These are phyloP conservation scores for Solanum raphanifolium DNA, from an alignment of 257 asterid genomes.

Conservation along the genomic window DNA sequence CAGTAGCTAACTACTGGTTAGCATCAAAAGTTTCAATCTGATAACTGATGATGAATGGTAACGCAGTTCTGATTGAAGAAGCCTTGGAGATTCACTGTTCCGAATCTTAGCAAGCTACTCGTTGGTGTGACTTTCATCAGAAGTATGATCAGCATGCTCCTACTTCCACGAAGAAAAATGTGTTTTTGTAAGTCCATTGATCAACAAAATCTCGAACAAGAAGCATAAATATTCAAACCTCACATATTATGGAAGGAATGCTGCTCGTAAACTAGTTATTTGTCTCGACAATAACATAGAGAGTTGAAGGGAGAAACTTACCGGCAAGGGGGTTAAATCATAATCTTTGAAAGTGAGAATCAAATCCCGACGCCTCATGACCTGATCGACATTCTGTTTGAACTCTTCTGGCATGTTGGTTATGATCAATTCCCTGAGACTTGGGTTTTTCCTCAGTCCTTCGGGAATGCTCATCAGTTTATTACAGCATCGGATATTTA, in stretches of 20 bases:
- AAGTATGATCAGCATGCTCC: not conserved
- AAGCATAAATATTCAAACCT: not conserved
- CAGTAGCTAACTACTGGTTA: not conserved
- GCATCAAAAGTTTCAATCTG: not conserved
- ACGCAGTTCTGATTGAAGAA: not conserved
- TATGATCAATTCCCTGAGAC: conserved; percentile 15
- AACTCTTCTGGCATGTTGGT: conserved; percentile 13
- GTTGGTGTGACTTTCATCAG: not conserved
- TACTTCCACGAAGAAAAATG: not conserved
- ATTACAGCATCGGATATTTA: conserved; percentile 16
- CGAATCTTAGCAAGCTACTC: not conserved
- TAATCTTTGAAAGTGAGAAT: not conserved
- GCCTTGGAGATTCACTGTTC: not conserved
- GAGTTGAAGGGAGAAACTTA: not conserved
- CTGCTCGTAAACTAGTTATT: not conserved
- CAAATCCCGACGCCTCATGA: not conserved
- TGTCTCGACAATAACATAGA: not conserved
- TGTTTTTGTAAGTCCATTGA: not conserved
- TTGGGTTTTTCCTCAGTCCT: not conserved
- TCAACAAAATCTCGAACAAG: not conserved
- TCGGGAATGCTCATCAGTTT: conserved; percentile 7
- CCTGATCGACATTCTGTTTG: not conserved
- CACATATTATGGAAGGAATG: not conserved
- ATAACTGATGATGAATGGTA: not conserved
- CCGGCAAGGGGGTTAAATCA: conserved; percentile 7